Evolutionary conservation across 345 rosid genomes (phyloP).

Genomic region (Hypericum androsaemum): DNA sequence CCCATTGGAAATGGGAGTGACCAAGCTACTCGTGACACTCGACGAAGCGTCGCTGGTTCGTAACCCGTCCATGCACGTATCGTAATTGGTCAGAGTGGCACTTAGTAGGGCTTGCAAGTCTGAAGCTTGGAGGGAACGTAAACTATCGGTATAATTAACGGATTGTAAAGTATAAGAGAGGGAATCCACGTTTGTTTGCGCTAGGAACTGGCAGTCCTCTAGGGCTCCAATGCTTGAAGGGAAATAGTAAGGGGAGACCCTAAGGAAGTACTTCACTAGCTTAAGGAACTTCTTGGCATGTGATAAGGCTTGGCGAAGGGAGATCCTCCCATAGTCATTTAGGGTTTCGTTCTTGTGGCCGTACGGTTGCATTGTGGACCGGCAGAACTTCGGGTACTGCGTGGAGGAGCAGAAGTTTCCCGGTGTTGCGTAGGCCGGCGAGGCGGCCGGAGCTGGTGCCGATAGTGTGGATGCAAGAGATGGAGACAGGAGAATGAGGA

Average conservation of each 20-base stretch:
- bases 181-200: conserved; percentile 20
- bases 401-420: conserved; percentile 19
- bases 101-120: conserved; percentile 27
- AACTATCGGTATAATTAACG: conserved; percentile 5
- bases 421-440: background rate
- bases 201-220: conserved; percentile 27
- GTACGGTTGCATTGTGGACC: conserved; percentile 8
- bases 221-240: conserved; percentile 15
- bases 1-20: conserved; percentile 12
- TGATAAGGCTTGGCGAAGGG: conserved; percentile 11
- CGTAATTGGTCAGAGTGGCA: conserved; percentile 30
- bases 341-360: conserved; percentile 13
- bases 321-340: conserved; percentile 16
- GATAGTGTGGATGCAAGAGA: conserved; percentile 9
- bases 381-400: conserved; percentile 18
- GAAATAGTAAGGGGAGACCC: conserved; percentile 11
- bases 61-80: conserved; percentile 32
- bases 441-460: background rate
- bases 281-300: conserved; percentile 13
- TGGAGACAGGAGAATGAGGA: conserved; percentile 12
- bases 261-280: conserved; percentile 5
- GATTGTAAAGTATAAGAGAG: conserved; percentile 11
- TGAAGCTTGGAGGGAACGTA: conserved; percentile 8
- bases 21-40: conserved; percentile 8
- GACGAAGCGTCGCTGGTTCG: conserved; percentile 7